phyloP scores from a whole-genome alignment of 176 grass and related monocot species.

The Pontederia crassipes region DNA sequence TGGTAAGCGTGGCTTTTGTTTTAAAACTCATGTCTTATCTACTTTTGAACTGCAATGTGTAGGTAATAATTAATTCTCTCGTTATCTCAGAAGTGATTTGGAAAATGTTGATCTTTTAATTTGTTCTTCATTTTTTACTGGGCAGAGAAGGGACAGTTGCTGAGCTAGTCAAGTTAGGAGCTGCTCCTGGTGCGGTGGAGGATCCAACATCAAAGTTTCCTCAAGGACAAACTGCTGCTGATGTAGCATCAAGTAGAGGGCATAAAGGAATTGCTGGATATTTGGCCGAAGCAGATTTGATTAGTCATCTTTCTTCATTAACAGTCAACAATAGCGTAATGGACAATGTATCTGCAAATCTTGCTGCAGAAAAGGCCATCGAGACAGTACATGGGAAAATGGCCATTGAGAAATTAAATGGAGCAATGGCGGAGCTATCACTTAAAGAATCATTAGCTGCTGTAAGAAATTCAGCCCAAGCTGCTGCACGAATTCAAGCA shows the following conservation, averaged over 20 bases:
- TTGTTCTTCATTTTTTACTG: neutral
- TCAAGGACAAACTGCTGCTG: slow-evolving; percentile 49
- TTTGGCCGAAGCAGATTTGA: slow-evolving; percentile 77
- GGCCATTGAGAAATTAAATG: neutral
- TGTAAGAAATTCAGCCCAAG: slow-evolving; percentile 59
- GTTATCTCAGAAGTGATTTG: too few species aligned
- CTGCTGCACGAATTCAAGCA: slow-evolving; percentile 49
- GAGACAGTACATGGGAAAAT: slow-evolving; percentile 18
- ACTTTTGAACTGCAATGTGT: too few species aligned
- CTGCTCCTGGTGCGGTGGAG: slow-evolving; percentile 56
- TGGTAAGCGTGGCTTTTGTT: too few species aligned
- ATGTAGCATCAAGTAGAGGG: slow-evolving; percentile 67
- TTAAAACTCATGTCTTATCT: too few species aligned
- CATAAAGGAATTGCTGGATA: slow-evolving; percentile 78
- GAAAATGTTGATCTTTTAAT: neutral
- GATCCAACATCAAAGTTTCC: slow-evolving; percentile 70
- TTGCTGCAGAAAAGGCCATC: slow-evolving; percentile 38
- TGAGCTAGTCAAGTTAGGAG: slow-evolving; percentile 45
- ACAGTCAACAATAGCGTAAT: slow-evolving; percentile 41
- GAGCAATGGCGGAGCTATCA: slow-evolving; percentile 1
- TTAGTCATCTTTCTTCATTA: slow-evolving; percentile 62
- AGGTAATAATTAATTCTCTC: too few species aligned
- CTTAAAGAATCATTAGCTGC: slow-evolving; percentile 41
- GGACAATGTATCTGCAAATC: slow-evolving; percentile 32
- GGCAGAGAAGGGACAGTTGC: slow-evolving; percentile 51